Conservation (phyloP, 306 rosid genomes). For the Cicer cuneatum region DNA sequence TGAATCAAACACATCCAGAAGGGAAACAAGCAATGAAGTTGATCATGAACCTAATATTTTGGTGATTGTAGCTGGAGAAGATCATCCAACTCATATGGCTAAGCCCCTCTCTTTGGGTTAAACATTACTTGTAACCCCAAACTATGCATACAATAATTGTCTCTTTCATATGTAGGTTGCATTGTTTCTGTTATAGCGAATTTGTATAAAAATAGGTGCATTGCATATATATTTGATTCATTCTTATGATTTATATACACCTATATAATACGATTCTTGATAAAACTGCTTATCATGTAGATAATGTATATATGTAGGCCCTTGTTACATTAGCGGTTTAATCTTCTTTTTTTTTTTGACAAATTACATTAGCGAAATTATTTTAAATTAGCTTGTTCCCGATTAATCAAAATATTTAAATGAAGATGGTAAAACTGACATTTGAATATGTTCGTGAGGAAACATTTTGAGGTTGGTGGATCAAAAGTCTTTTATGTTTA, state of each 20-base stretch:
- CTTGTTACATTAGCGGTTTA: too few relatives aligned
- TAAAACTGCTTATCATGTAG: not conserved
- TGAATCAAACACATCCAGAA: not conserved
- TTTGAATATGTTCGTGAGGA: too few relatives aligned
- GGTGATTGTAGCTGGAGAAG: slow-evolving; percentile 47
- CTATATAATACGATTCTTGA: not conserved
- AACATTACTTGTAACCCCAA: not conserved
- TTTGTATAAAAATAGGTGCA: slow-evolving; percentile 13
- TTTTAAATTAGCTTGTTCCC: too few relatives aligned
- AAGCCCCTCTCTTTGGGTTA: slow-evolving; percentile 14
- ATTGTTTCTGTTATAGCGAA: not conserved
- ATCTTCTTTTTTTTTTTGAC: too few relatives aligned
- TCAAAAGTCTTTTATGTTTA: too few relatives aligned
- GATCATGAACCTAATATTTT: slow-evolving; percentile 33
- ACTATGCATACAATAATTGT: not conserved
- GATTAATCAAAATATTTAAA: too few relatives aligned
- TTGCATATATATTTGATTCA: not conserved
- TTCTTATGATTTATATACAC: not conserved
- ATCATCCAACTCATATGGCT: slow-evolving; percentile 48
- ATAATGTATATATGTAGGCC: too few relatives aligned
- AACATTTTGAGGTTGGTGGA: too few relatives aligned
- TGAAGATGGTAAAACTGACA: too few relatives aligned
- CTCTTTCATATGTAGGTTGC: not conserved
- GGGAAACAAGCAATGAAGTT: not conserved
- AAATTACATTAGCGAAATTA: too few relatives aligned